Base-by-base conservation (phyloP, 2,329 filamentous ascomycete genomes). In the Tolypocladium sp. region DNA sequence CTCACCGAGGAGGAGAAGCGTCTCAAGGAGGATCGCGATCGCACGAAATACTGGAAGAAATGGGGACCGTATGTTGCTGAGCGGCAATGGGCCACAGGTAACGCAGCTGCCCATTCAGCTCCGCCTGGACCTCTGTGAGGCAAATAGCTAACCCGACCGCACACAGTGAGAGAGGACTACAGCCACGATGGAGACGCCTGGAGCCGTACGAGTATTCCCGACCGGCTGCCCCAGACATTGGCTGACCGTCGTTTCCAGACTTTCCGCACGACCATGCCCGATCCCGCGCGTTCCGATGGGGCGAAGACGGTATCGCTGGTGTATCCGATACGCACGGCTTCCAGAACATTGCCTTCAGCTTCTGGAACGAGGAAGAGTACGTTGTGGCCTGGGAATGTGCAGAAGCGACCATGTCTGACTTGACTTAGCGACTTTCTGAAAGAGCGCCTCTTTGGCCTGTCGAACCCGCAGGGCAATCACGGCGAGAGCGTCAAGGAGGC, bases 321-420 rank as follows among this genome's bases (percentile, higher is more conserved):
- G 92, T 97, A 35, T 96, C 76, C 63, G 92, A 97, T 72, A 91
- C 90, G 20, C 93, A 97, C 71, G 92, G 92, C 62, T 77, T 89
- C 58, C 90, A 96, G 75, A 96, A 97, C 73, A 89, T 97, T 73
- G 91, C 90, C 4, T 97, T 97, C 79, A 86, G 91, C 57, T 97
- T 97, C 73, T 97, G 93, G 93, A 97, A 97, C 72, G 92, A 92
- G 73, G 86, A 97, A 78, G 93, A 97, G 92, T 96, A 64, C 57
- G 73, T 52, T 41, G 3, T 25, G 13, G 8, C 57, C 10, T 41
- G 2, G 22, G 4, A 52, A 33, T 27, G 22, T 41, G 57, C 37
- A 55, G 37, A 49, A 46, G n/a, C 27, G 3, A 12, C n/a, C 41
- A 41, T 54, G 60, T 61, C 78, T 54, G 35, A 58, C 46, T 5